Base-by-base conservation (phyloP, 352 stramenopile species). In the Pythium phragmitis region DNA sequence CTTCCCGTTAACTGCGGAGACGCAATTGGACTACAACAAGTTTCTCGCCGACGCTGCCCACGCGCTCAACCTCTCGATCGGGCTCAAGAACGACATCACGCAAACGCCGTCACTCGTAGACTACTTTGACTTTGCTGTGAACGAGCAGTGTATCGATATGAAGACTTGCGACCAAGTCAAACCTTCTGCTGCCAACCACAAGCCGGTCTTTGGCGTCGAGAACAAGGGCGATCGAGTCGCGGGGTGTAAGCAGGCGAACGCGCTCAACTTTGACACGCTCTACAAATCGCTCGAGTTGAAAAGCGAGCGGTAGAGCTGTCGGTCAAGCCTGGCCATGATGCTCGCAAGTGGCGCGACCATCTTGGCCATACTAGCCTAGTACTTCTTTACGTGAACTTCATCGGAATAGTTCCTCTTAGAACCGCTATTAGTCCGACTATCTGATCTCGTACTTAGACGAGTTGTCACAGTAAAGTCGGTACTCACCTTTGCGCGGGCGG, bases 101-200 rank as follows among this genome's bases (percentile, higher is more conserved):
- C 72, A 81, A 54, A 66, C 85, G 36, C 23, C 60, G 3, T 69
- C 73, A 6, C 50, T 87, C 14, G 70, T 84, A 19, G 55, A 66
- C 14, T 36, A 68, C 39, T 86, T 86, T 30, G 78, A 89, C 67
- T 87, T 87, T 49, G 75, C 78, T 7, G 70, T 87, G 46, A 86
- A 84, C 60, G 78, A 89, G 60, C 65, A 80, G 60, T 88, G 80
- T 30, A 72, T 75, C 45, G 48, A 81, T 33, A 77, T 78, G 57
- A 49, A 78, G 34, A 74, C 82, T 51, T 87, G 78, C 37, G 67
- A 75, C 12, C 53, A 45, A n/a, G 51, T 80, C 14, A 56, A 62
- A 28, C 65, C 67, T 13, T 87, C 87, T 54, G 65, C 82, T 19
- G 33, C 68, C 16, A 55, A 63, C 36, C 53, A 75, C 65, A 89